These are phyloP conservation scores for Coemansia reversa DNA, from an alignment of 192 early-diverging fungal genomes.

Conservation along the genomic window DNA sequence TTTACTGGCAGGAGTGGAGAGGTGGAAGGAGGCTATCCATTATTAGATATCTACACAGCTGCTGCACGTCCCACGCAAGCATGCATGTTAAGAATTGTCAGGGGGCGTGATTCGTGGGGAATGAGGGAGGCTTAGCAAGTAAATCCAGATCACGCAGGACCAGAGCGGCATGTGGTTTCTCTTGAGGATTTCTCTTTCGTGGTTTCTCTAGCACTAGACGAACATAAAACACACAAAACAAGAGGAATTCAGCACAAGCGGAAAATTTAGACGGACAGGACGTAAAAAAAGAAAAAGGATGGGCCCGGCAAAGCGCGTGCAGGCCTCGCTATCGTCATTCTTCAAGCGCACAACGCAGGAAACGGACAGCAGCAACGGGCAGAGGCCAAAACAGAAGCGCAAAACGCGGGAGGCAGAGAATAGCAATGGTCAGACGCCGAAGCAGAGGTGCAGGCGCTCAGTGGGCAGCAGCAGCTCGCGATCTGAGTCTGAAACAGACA, in stretches of 20 bases:
- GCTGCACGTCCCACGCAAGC: not conserved
- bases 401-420: not conserved
- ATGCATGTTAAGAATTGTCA: not conserved
- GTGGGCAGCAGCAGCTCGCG: not conserved
- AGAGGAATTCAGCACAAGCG: not conserved
- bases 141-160: slow-evolving; percentile 1
- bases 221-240: not conserved
- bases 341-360: slow-evolving; percentile 25
- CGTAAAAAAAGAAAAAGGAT: slow-evolving; percentile 8
- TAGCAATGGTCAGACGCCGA: no score
- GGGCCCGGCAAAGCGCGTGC: slow-evolving; percentile 30
- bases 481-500: not conserved
- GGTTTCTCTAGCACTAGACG: not conserved
- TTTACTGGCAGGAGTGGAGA: not conserved
- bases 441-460: no score
- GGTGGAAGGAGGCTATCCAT: not conserved
- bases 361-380: not conserved
- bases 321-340: slow-evolving; percentile 49
- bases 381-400: not conserved
- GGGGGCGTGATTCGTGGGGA: not conserved
- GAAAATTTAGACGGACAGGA: not conserved
- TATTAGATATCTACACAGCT: not conserved
- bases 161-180: not conserved
- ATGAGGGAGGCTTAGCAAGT: not conserved
- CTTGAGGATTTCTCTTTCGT: not conserved